Evolutionary conservation across 148 eudicot species (phyloP), one percentile per base, ranked within the genome.

Genomic region (Silene conica): DNA sequence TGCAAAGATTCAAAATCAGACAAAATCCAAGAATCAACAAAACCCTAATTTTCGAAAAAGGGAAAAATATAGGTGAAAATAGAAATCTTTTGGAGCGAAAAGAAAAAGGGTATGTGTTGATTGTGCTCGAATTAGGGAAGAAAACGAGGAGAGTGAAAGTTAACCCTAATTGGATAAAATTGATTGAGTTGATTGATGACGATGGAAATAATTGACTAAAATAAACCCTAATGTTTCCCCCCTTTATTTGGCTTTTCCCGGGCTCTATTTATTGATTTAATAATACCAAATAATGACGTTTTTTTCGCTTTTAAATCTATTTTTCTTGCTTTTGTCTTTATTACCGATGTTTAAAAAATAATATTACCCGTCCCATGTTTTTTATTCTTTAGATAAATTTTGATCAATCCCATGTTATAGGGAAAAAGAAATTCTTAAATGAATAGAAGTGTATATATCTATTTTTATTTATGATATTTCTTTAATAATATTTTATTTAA

Each of bases 11-110:
- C 65, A 31, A 23, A 56, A 19, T 69, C 28, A 26, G 72, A 5
- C 4, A 21, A 50, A 5, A 19, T 43, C 23, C n/a, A 57, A 15
- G 50, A 72, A 16, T 8, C 52, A 62, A 62, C 23, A 3, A 74
- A 70, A 59, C 63, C 79, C 79, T 55, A 46, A 23, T 34, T 58
- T 70, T 31, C 8, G 55, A 63, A 70, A 62, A 22, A 12, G 18
- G 38, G 45, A 26, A 34, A 18, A 12, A 34, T 28, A 62, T 63
- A 14, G 31, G 38, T 3, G 3, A 23, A 14, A 48, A 22, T 16
- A 25, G 19, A 22, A 25, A 13, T 23, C 22, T 10, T 63, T 28
- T 57, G 73, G 73, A 25, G 78, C 67, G 67, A 75, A 48, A 61
- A 43, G 23, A 45, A 21, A 68, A 48, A 67, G 54, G 56, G 56